A percentile compares a stretch with the other conserved stretches of the same genome.
Evolutionary conservation across 805 yeast species (phyloP).

Genomic region (Schwanniomyces occidentalis): DNA sequence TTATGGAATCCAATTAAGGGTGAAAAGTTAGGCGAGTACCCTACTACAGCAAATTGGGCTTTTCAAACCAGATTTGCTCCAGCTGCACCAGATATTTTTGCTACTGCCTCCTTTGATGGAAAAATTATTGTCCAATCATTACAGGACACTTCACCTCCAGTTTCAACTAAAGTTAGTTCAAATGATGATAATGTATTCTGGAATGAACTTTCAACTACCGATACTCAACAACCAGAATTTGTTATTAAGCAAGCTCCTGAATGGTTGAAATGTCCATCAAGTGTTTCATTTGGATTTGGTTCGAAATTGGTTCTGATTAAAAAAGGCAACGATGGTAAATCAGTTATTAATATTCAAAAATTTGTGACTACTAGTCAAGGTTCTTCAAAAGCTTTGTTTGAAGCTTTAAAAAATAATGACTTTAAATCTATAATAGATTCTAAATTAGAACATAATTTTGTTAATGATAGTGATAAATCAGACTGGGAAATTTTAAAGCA

Average conservation of each 20-base stretch:
- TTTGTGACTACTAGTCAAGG: conserved; percentile 37
- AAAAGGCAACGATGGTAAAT: conserved; percentile 39
- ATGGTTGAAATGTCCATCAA: conserved; percentile 77
- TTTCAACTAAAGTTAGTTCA: conserved; percentile 41
- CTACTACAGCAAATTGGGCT: conserved; percentile 91
- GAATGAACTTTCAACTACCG: conserved; percentile 70
- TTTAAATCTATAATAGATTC: conserved; percentile 55
- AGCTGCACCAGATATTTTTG: conserved; percentile 82
- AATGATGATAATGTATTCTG: conserved; percentile 78
- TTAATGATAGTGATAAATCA: conserved; percentile 42
- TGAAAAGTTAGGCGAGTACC: conserved; percentile 77
- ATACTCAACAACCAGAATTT: conserved; percentile 72
- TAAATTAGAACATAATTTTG: conserved; percentile 42
- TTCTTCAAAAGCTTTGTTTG: conserved; percentile 44
- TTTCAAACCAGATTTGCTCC: conserved; percentile 90
- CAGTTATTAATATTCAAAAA: conserved; percentile 45
- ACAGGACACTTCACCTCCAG: conserved; percentile 78
- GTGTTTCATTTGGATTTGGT: conserved; percentile 90
- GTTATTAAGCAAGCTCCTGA: conserved; percentile 78
- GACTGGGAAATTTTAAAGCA: conserved; percentile 69
- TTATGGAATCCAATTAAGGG: conserved; percentile 90
- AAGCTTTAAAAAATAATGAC: conserved; percentile 58
- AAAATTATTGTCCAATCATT: conserved; percentile 77
- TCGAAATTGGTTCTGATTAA: conserved; percentile 72
- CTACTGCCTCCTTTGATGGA: conserved; percentile 85